A percentile compares a stretch with the other conserved stretches of the same genome.
Evolutionary conservation across 192 early-diverging fungal species (phyloP).

Genomic region (Umbelopsis vinacea): DNA sequence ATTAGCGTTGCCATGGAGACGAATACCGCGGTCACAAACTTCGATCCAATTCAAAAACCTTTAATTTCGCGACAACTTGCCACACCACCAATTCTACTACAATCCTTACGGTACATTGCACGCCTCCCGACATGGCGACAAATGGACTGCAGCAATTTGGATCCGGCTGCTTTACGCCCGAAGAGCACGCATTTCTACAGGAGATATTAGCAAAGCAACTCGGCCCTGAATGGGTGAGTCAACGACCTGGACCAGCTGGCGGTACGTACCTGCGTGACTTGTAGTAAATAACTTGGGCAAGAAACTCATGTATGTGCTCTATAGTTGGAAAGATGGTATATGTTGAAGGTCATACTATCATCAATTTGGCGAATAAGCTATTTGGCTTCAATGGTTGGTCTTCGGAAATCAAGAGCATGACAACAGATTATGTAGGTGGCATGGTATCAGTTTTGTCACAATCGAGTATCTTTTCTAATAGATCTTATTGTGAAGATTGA

Average conservation of each 20-base stretch:
- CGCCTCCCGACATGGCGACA: neutral
- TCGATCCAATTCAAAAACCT: neutral
- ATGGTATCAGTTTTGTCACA: neutral
- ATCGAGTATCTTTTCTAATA: neutral
- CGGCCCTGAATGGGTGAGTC: neutral
- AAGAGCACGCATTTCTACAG: neutral
- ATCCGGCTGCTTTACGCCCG: neutral
- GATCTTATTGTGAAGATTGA: conserved; percentile 38
- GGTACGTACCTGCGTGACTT: neutral
- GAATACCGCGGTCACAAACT: neutral
- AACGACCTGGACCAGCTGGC: conserved; percentile 2
- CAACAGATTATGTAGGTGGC: conserved; percentile 76
- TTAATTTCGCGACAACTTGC: too few species aligned
- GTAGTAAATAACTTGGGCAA: neutral
- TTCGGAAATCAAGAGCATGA: conserved; percentile 68
- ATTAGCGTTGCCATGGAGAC: neutral
- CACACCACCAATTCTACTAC: neutral
- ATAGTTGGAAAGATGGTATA: neutral
- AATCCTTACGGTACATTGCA: too few species aligned
- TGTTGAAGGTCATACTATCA: conserved; percentile 77
- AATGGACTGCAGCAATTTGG: neutral
- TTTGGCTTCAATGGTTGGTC: conserved; percentile 98
- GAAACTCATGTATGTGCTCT: neutral
- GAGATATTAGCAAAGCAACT: neutral
- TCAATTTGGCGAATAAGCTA: conserved; percentile 88